Conservation (phyloP, 495 filamentous ascomycete genomes). For the Annulohypoxylon moriforme region DNA sequence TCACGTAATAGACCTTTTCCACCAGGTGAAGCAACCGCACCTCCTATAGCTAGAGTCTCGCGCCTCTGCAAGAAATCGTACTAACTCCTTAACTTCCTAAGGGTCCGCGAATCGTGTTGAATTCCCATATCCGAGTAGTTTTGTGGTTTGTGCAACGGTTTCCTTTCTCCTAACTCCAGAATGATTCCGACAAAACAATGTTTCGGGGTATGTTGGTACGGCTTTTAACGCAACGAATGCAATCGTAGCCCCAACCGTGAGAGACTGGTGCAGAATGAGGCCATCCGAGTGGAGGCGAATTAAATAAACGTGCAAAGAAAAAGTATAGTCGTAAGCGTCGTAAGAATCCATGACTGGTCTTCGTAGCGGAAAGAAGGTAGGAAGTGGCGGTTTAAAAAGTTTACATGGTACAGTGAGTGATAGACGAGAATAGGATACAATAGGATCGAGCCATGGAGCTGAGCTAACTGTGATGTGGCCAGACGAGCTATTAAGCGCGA, state of each 20-base stretch:
- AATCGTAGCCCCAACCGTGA: constrained; percentile 21
- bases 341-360: constrained; percentile 45
- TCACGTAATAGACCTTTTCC: constrained; percentile 24
- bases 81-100: constrained; percentile 23
- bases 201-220: constrained; percentile 35
- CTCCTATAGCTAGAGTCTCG: constrained; percentile 26
- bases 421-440: constrained; percentile 48
- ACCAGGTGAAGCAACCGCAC: constrained; percentile 24
- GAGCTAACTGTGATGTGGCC: constrained; percentile 34
- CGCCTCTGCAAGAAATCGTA: constrained; percentile 27
- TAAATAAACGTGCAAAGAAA: constrained; percentile 37
- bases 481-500: constrained; percentile 43
- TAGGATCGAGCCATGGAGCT: constrained; percentile 10
- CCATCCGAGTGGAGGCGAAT: constrained; percentile 36
- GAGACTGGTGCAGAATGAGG: constrained; percentile 18
- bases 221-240: constrained; percentile 32
- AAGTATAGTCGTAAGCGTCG: constrained; percentile 47
- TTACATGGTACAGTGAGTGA: constrained; percentile 51
- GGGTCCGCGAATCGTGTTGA: constrained; percentile 18
- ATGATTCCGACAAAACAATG: constrained; percentile 37
- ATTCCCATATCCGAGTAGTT: constrained; percentile 24
- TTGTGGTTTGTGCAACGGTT: constrained; percentile 22
- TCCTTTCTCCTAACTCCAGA: constrained; percentile 42
- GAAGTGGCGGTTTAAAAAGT: constrained; percentile 37
- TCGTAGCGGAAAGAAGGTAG: constrained; percentile 35